Conservation (phyloP, 1,284 basidiomycete species). For the Pyrrhoderma lamaoense region DNA sequence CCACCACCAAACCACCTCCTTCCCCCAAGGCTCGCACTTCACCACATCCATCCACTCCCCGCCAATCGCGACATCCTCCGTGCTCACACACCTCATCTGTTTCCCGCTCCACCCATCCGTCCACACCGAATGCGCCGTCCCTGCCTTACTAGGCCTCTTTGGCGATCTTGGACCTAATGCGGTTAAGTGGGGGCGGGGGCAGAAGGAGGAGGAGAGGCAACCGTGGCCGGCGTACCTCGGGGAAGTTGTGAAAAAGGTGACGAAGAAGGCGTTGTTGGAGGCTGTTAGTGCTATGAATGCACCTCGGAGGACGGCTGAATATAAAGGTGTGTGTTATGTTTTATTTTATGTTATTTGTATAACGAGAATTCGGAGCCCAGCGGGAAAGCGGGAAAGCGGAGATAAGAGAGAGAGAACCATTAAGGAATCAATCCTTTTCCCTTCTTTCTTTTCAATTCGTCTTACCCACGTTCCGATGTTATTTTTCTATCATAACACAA, state of each 20-base stretch:
- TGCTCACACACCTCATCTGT: conserved; percentile 27
- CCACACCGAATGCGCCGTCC: conserved; percentile 18
- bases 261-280: conserved; percentile 27
- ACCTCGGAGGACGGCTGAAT: conserved; percentile 20
- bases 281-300: conserved; percentile 29
- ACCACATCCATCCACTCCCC: conserved; percentile 25
- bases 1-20: conserved; percentile 28
- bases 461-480: too few relatives aligned
- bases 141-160: conserved; percentile 27
- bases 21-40: conserved; percentile 24
- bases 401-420: too few relatives aligned
- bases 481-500: too few relatives aligned
- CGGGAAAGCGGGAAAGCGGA: too few relatives aligned
- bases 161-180: conserved; percentile 27
- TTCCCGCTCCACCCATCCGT: conserved; percentile 22
- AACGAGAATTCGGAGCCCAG: too few relatives aligned
- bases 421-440: too few relatives aligned
- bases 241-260: conserved; percentile 26
- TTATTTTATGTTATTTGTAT: too few relatives aligned
- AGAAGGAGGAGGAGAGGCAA: too few relatives aligned
- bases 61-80: conserved; percentile 27
- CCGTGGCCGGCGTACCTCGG: conserved; percentile 24
- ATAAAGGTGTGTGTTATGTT: not conserved
- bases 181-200: conserved; percentile 23
- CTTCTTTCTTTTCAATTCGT: too few relatives aligned